Evolutionary conservation across 352 stramenopile species (phyloP).

Genomic region (Phytophthora hybrid): DNA sequence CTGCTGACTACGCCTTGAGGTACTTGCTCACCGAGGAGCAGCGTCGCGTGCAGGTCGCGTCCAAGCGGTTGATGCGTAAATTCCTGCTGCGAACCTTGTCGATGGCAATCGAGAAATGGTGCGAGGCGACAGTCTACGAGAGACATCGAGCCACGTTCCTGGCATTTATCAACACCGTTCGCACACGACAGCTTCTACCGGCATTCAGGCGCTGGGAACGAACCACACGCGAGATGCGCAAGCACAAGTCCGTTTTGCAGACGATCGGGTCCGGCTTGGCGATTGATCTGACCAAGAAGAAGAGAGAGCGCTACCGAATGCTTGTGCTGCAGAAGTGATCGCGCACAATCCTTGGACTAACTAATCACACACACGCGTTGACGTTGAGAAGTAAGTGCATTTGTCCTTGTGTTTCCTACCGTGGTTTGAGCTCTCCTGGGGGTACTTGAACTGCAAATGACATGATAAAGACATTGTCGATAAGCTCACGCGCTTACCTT

Average conservation of each 20-base stretch:
- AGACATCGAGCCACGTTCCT: slow-evolving; percentile 54
- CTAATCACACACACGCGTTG: no score
- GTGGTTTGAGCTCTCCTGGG: background rate
- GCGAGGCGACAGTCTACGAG: slow-evolving; percentile 50
- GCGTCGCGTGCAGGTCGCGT: slow-evolving; percentile 54
- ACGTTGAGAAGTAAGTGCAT: slow-evolving; percentile 18
- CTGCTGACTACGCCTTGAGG: slow-evolving; percentile 69
- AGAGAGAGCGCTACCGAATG: slow-evolving; percentile 70
- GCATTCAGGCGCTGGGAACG: slow-evolving; percentile 72
- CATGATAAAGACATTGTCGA: slow-evolving; percentile 1
- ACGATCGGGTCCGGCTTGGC: slow-evolving; percentile 60
- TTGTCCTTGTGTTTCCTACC: background rate
- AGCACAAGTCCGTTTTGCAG: slow-evolving; percentile 53
- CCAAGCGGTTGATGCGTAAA: slow-evolving; percentile 53
- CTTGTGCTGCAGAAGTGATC: slow-evolving; percentile 72
- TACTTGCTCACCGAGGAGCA: slow-evolving; percentile 68
- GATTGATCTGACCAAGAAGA: slow-evolving; percentile 71
- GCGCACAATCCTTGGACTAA: background rate
- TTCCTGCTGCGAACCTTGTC: slow-evolving; percentile 51
- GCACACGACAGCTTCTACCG: slow-evolving; percentile 55
- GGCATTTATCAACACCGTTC: slow-evolving; percentile 56
- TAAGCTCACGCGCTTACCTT: background rate
- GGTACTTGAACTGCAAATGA: slow-evolving; percentile 3
- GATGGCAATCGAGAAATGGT: slow-evolving; percentile 59
- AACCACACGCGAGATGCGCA: slow-evolving; percentile 47